Base-by-base conservation (phyloP, 495 filamentous ascomycete species). In the Aspergillus mulundensis region DNA sequence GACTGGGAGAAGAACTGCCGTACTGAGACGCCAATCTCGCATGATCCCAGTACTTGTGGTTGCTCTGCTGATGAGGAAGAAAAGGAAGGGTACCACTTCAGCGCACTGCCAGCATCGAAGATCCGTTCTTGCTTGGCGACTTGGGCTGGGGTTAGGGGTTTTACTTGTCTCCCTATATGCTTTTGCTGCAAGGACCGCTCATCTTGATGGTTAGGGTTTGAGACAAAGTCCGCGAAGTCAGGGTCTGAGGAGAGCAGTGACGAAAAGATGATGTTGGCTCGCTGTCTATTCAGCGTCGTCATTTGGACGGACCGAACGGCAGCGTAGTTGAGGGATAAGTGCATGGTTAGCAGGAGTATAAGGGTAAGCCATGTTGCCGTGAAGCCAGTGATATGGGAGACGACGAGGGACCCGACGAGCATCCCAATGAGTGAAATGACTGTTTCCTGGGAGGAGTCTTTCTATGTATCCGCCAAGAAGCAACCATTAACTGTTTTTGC, bases 381-480 rank as follows among this genome's bases (percentile, higher is more conserved):
- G 59, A 84, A 82, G 21, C 86, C 81, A 36, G 87, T 84, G 14
- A 96, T 81, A 59, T 80, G 72, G 5, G 88, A 85, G 10, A 97
- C 87, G 7, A 97, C 84, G 16, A 95, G 56, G 50, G 85, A 93
- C 0, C 93, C 93, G 19, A 88, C 85, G 54, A 96, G 77, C 90
- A 96, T 94, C 0, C 93, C 93, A 38, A 96, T 34, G 38, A 98
- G 78, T 2, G 89, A 93, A 50, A 98, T 91, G 36, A 97, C 80
- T 0, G 93, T 98, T 72, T 98, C 93, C 75, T 98, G 93, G 57
- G 89, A 93, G 20, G 91, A 93, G 65, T 98, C 93, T 84, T 98
- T 87, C 79, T 86, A 63, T 48, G n/a, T n/a, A n/a, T 18, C 38
- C 3, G 14, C 32, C 32, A 53, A 18, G 50, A 21, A 61, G 65